Conservation (phyloP, 192 early-diverging fungal species). For the Backusella liffmaniae region DNA sequence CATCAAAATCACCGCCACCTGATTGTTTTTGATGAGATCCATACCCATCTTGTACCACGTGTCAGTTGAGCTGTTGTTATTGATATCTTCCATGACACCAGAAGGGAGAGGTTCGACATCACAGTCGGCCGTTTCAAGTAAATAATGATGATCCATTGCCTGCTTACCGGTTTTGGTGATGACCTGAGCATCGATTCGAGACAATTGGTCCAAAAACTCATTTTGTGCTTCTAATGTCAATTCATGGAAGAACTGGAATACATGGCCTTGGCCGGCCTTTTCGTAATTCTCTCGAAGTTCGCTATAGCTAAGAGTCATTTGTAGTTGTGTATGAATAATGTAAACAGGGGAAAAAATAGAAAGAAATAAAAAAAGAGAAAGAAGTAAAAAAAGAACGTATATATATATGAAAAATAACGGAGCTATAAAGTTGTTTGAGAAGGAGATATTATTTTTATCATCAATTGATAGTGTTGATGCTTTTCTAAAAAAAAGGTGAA, state of each 20-base stretch:
- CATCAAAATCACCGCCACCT: constrained; percentile 90
- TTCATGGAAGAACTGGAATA: constrained; percentile 76
- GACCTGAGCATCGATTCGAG: constrained; percentile 66
- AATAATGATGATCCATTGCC: constrained; percentile 53
- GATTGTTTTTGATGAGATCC: constrained; percentile 68
- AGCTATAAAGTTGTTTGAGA: not conserved
- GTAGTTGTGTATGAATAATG: not conserved
- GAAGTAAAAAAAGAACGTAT: not conserved
- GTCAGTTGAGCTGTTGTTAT: constrained; percentile 35
- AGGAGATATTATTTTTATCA: not conserved
- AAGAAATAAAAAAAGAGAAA: not conserved
- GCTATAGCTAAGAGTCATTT: not conserved
- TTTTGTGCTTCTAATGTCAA: constrained; percentile 56
- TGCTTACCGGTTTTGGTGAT: constrained; percentile 72
- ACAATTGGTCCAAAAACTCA: constrained; percentile 62
- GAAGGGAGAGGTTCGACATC: constrained; percentile 75
- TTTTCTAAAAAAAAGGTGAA: not conserved
- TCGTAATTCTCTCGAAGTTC: constrained; percentile 39
- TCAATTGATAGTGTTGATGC: not conserved
- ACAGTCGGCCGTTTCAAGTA: constrained; percentile 46
- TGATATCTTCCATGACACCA: constrained; percentile 53
- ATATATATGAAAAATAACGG: not conserved
- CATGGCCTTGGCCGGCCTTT: constrained; percentile 79
- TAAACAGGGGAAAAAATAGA: not conserved
- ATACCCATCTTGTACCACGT: constrained; percentile 71